Evolutionary conservation across 2,329 filamentous ascomycete genomes (phyloP).

Genomic region (Cladosporium oxysporum): DNA sequence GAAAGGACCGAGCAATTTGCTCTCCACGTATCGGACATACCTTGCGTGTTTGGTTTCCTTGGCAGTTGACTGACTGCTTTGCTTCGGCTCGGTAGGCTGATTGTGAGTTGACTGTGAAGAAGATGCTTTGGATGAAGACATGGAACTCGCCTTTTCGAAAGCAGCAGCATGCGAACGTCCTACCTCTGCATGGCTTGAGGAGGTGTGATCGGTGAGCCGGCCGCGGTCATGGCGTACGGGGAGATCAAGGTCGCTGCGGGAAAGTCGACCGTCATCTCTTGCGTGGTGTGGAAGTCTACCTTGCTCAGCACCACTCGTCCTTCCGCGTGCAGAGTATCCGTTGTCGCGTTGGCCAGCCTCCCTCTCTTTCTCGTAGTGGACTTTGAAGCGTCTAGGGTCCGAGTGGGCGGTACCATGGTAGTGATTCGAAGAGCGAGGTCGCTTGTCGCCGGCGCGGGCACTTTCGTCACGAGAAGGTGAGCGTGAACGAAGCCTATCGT

Average conservation of each 20-base stretch:
- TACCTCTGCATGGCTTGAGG: not conserved
- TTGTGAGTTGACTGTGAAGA: conserved; percentile 11
- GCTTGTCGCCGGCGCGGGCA: conserved; percentile 58
- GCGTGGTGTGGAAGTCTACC: not conserved
- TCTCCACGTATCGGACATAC: conserved; percentile 29
- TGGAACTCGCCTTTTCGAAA: conserved; percentile 11
- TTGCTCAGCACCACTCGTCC: not conserved
- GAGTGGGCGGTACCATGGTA: conserved; percentile 49
- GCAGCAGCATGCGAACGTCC: not conserved
- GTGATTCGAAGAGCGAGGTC: conserved; percentile 64
- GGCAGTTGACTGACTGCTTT: conserved; percentile 50
- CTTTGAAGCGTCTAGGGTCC: conserved; percentile 62
- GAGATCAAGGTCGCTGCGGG: conserved; percentile 1
- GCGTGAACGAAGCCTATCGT: conserved; percentile 19
- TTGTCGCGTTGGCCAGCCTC: not conserved
- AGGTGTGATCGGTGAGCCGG: not conserved
- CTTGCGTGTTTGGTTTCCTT: not conserved
- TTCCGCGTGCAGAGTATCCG: not conserved
- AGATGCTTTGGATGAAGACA: conserved; percentile 12
- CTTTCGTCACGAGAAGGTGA: conserved; percentile 27
- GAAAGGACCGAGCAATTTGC: not conserved
- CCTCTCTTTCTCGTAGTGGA: conserved; percentile 58
- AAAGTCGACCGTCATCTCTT: conserved; percentile 10
- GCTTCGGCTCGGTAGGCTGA: not conserved
- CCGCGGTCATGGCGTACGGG: conserved; percentile 9